Conservation (phyloP, 768 basidiomycete species). For the Leccinum ochraceum region DNA sequence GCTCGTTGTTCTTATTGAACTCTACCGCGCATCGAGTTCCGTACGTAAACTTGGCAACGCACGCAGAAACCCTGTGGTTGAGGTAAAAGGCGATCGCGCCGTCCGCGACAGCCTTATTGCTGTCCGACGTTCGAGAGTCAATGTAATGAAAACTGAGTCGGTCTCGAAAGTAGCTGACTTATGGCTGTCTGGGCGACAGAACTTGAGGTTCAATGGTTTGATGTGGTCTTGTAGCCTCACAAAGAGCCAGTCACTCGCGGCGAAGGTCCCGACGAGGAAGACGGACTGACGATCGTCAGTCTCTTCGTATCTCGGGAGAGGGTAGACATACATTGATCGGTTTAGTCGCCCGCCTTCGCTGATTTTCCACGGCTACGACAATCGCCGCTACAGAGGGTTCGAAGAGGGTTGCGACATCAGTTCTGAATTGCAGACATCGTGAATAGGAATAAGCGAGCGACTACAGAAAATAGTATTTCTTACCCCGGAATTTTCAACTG, state of each 20-base stretch:
- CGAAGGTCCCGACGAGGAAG: too few relatives aligned
- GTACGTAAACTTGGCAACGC: conserved; percentile 42
- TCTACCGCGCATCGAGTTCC: conserved; percentile 34
- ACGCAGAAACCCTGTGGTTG: conserved; percentile 40
- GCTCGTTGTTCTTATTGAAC: conserved; percentile 30
- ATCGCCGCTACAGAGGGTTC: conserved; percentile 28
- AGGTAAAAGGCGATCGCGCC: conserved; percentile 46
- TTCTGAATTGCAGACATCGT: conserved; percentile 11
- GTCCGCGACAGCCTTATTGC: conserved; percentile 48
- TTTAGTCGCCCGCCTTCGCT: conserved; percentile 5
- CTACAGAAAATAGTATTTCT: neutral
- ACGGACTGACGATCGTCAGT: too few relatives aligned
- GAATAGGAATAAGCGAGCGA: neutral
- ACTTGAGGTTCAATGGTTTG: conserved; percentile 35
- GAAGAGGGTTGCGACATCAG: conserved; percentile 32
- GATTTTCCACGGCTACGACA: conserved; percentile 25
- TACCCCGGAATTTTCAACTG: conserved; percentile 45
- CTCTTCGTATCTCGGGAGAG: too few relatives aligned
- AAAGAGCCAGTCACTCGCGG: conserved; percentile 38
- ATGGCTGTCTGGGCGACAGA: conserved; percentile 53
- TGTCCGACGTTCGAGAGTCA: conserved; percentile 8
- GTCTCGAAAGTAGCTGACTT: conserved; percentile 38
- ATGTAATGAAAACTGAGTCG: neutral
- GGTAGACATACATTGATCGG: too few relatives aligned
- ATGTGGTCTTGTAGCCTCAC: conserved; percentile 33